These are phyloP conservation scores for Pugionium dolabratum DNA, from an alignment of 345 rosid genomes.

Conservation along the genomic window DNA sequence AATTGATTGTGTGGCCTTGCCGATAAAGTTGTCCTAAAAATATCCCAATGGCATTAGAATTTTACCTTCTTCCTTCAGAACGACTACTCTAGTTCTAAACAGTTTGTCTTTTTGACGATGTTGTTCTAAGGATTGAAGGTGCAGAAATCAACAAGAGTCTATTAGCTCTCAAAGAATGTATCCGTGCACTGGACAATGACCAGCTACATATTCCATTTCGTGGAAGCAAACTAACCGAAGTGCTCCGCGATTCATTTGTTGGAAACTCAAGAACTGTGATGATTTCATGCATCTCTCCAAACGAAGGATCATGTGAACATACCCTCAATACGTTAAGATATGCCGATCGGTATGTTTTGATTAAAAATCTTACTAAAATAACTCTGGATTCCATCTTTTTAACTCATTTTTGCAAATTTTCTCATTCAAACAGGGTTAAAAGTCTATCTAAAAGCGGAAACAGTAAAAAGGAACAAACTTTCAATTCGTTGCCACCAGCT, in stretches of 20 bases:
- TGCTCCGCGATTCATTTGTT: slow-evolving; percentile 94
- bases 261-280: slow-evolving; percentile 97
- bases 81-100: slow-evolving; percentile 17
- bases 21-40: not conserved
- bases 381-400: too few species aligned
- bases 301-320: slow-evolving; percentile 96
- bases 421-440: slow-evolving; percentile 65
- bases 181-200: slow-evolving; percentile 94
- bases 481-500: slow-evolving; percentile 47
- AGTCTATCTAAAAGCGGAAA: slow-evolving; percentile 94
- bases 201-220: slow-evolving; percentile 97
- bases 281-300: slow-evolving; percentile 99
- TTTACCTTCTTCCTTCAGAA: not conserved
- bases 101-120: slow-evolving; percentile 9
- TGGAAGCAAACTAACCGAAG: slow-evolving; percentile 97
- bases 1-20: not conserved
- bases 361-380: not conserved
- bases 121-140: slow-evolving; percentile 71
- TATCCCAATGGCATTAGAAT: not conserved
- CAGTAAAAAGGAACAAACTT: slow-evolving; percentile 68
- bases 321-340: slow-evolving; percentile 97
- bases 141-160: slow-evolving; percentile 59
- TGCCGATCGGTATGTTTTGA: slow-evolving; percentile 76
- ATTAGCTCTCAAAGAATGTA: slow-evolving; percentile 96
- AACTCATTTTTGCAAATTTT: not conserved